Conservation (phyloP, 2,329 filamentous ascomycete species). For the Fusarium sp. region DNA sequence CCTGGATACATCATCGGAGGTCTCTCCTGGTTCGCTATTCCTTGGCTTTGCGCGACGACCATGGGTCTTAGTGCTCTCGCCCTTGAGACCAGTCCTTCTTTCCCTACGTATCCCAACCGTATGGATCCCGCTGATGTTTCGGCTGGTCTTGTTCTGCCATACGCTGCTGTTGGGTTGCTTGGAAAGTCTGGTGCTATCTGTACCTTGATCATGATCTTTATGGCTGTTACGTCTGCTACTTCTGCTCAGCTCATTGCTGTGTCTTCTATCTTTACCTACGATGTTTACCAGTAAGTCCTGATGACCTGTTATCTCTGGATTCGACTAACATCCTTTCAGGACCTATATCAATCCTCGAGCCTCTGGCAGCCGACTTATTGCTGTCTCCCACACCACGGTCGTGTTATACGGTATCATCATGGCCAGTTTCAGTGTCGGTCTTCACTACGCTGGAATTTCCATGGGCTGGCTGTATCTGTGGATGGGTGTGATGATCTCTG, state of each 20-base stretch:
- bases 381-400: conserved; percentile 80
- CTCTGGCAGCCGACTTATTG: conserved; percentile 80
- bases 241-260: conserved; percentile 88
- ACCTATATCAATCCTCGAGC: conserved; percentile 75
- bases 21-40: conserved; percentile 91
- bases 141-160: conserved; percentile 85
- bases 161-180: conserved; percentile 84
- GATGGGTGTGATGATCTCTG: conserved; percentile 91
- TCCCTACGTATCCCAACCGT: conserved; percentile 62
- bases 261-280: conserved; percentile 74
- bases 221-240: conserved; percentile 83
- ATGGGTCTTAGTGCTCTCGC: conserved; percentile 86
- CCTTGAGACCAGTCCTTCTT: conserved; percentile 64
- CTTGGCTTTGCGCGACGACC: conserved; percentile 88
- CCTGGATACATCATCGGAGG: conserved; percentile 91
- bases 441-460: conserved; percentile 78
- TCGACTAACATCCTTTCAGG: too few relatives aligned
- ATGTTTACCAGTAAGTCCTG: conserved; percentile 23
- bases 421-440: conserved; percentile 80
- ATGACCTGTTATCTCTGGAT: too few relatives aligned
- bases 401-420: conserved; percentile 78
- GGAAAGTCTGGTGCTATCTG: conserved; percentile 52
- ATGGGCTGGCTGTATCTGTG: conserved; percentile 92
- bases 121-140: conserved; percentile 70
- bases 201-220: conserved; percentile 44